Evolutionary conservation across 1,284 basidiomycete genomes (phyloP).

Genomic region (Wallemia hederae): DNA sequence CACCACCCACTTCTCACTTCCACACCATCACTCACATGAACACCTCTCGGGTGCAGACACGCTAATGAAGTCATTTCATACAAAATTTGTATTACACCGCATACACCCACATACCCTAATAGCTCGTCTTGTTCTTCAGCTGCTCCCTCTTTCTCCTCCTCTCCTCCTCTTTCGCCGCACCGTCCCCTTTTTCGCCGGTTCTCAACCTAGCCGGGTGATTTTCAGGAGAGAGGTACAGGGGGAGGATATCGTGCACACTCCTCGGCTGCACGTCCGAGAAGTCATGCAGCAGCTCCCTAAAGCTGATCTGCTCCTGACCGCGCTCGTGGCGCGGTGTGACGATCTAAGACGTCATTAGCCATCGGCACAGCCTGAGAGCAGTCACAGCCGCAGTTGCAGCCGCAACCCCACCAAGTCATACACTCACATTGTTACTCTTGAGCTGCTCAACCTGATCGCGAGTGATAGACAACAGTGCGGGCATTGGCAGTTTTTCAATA

Average conservation of each 20-base stretch:
- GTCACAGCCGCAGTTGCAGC: too few relatives aligned
- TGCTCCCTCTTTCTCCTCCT: background rate
- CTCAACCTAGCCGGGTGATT: background rate
- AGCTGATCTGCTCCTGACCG: constrained; percentile 17
- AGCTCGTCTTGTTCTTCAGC: background rate
- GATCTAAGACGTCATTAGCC: background rate
- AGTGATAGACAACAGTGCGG: constrained; percentile 30
- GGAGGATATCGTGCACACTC: constrained; percentile 25
- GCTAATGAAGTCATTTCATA: too few relatives aligned
- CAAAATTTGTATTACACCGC: background rate
- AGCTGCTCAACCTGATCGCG: constrained; percentile 31
- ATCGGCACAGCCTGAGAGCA: too few relatives aligned
- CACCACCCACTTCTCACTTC: too few relatives aligned
- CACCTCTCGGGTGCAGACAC: too few relatives aligned
- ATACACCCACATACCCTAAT: too few relatives aligned
- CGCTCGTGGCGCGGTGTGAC: constrained; percentile 13
- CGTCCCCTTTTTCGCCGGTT: background rate
- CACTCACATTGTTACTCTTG: constrained; percentile 24
- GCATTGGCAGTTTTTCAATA: constrained; percentile 30
- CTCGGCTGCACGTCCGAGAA: constrained; percentile 10
- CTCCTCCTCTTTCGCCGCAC: background rate
- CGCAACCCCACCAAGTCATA: too few relatives aligned
- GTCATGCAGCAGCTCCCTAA: constrained; percentile 20
- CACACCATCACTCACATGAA: too few relatives aligned
- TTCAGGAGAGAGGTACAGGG: constrained; percentile 22